Evolutionary conservation across 2,329 filamentous ascomycete genomes (phyloP).

Genomic region (Pestalotiopsis sp.): DNA sequence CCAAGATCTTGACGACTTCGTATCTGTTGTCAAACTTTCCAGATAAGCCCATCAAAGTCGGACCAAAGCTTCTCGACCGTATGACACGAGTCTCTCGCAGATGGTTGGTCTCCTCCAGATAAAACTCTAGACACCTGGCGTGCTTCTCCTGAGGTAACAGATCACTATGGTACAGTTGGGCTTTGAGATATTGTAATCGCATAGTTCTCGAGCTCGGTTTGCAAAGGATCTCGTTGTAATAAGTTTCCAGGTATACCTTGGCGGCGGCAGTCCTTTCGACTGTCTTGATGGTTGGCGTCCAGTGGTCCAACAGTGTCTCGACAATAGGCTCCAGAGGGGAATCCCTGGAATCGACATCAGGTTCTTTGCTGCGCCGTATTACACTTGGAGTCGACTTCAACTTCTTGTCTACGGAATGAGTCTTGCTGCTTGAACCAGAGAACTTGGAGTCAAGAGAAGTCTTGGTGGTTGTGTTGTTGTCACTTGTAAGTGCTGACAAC

Average conservation of each 20-base stretch:
- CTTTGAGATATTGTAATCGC: conserved; percentile 65
- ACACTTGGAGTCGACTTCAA: conserved; percentile 21
- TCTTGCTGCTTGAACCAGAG: conserved; percentile 31
- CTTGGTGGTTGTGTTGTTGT: conserved; percentile 35
- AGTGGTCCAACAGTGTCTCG: conserved; percentile 13
- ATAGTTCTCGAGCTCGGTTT: conserved; percentile 60
- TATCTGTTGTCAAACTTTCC: conserved; percentile 67
- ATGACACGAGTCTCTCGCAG: conserved; percentile 73
- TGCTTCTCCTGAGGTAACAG: conserved; percentile 59
- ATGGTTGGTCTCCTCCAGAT: conserved; percentile 70
- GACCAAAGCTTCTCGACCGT: conserved; percentile 59
- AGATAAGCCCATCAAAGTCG: conserved; percentile 38
- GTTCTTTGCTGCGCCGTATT: conserved; percentile 26
- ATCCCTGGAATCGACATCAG: conserved; percentile 26
- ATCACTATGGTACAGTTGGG: conserved; percentile 58
- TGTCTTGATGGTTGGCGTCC: conserved; percentile 50
- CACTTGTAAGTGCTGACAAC: conserved; percentile 26
- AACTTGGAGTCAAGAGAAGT: conserved; percentile 46
- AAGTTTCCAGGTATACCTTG: conserved; percentile 84
- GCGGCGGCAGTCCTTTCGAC: conserved; percentile 79
- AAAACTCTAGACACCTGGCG: conserved; percentile 60
- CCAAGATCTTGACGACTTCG: conserved; percentile 78
- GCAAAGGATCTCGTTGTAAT: conserved; percentile 73
- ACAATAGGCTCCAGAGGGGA: conserved; percentile 30
- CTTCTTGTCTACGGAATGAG: conserved; percentile 31